phyloP scores from a whole-genome alignment of 2,329 filamentous ascomycete genomes.

The Neurospora sp. region DNA sequence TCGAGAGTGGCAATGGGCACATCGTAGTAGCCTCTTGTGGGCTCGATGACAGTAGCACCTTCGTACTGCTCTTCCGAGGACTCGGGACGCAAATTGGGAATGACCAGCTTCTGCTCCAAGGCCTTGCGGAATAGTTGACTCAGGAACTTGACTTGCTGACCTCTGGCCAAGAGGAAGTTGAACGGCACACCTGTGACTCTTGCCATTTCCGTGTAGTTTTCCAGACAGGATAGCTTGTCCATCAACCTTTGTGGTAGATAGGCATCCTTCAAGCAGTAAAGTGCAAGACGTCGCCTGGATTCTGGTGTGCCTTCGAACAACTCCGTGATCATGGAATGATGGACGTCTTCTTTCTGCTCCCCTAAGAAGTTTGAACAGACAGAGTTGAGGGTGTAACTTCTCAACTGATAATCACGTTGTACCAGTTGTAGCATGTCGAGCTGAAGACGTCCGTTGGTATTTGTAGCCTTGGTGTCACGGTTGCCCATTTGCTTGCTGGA shows the following conservation, averaged over 20 bases:
- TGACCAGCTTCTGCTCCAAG: slow-evolving; percentile 83
- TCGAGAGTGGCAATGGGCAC: slow-evolving; percentile 93
- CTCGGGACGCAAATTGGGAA: slow-evolving; percentile 72
- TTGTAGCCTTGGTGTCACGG: slow-evolving; percentile 86
- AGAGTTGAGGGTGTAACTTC: slow-evolving; percentile 96
- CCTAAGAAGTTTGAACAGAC: slow-evolving; percentile 91
- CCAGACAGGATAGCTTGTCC: slow-evolving; percentile 96
- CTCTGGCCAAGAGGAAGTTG: slow-evolving; percentile 82
- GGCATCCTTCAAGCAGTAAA: slow-evolving; percentile 97
- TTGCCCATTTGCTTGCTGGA: slow-evolving; percentile 98
- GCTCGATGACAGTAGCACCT: slow-evolving; percentile 96
- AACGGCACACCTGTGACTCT: slow-evolving; percentile 98
- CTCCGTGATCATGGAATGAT: slow-evolving; percentile 98
- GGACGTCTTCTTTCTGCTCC: slow-evolving; percentile 97
- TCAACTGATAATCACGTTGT: slow-evolving; percentile 86
- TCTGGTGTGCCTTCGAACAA: slow-evolving; percentile 94
- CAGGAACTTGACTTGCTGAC: slow-evolving; percentile 96
- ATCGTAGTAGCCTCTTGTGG: slow-evolving; percentile 84
- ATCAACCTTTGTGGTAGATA: slow-evolving; percentile 89
- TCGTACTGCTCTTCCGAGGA: slow-evolving; percentile 82
- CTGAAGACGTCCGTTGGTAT: slow-evolving; percentile 88
- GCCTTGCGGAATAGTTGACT: slow-evolving; percentile 96
- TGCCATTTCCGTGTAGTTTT: slow-evolving; percentile 99
- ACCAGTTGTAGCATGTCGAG: slow-evolving; percentile 90
- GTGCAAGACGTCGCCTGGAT: slow-evolving; percentile 76